Conservation (phyloP, 2,329 filamentous ascomycete genomes). For the Cladobotryum protrusum region DNA sequence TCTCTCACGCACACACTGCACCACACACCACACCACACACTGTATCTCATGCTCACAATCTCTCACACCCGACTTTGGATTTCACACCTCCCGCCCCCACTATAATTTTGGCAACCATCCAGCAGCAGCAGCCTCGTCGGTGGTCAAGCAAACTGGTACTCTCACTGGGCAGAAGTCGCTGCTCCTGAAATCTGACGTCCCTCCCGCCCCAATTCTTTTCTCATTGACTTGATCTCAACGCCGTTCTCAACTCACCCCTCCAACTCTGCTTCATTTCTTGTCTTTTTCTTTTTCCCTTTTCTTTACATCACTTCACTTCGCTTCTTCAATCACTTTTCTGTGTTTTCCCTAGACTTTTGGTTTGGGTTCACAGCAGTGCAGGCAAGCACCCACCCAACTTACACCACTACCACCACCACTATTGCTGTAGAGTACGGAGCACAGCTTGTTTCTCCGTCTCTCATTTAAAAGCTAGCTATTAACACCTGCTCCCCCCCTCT, state of each 20-base stretch:
- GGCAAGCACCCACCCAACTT: too few relatives aligned
- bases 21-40: background rate
- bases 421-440: background rate
- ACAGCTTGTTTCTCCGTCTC: background rate
- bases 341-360: background rate
- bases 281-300: conserved; percentile 9
- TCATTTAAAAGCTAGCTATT: background rate
- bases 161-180: conserved; percentile 1
- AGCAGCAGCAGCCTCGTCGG: conserved; percentile 13
- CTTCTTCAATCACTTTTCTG: conserved; percentile 4
- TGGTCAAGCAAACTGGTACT: conserved; percentile 11
- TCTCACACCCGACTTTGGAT: conserved; percentile 3
- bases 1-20: background rate
- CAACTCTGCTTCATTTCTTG: conserved; percentile 5
- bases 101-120: conserved; percentile 16
- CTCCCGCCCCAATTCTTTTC: conserved; percentile 9
- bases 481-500: background rate
- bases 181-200: conserved; percentile 23
- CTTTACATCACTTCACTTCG: background rate
- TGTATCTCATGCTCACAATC: background rate
- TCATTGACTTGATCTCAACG: background rate
- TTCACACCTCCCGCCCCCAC: conserved; percentile 13
- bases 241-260: conserved; percentile 3
- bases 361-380: background rate
- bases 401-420: too few relatives aligned